Percentiles rank a stretch among this genome's conserved stretches.
Conservation (phyloP, 129 eudicot genomes). For the Logfia minima region DNA sequence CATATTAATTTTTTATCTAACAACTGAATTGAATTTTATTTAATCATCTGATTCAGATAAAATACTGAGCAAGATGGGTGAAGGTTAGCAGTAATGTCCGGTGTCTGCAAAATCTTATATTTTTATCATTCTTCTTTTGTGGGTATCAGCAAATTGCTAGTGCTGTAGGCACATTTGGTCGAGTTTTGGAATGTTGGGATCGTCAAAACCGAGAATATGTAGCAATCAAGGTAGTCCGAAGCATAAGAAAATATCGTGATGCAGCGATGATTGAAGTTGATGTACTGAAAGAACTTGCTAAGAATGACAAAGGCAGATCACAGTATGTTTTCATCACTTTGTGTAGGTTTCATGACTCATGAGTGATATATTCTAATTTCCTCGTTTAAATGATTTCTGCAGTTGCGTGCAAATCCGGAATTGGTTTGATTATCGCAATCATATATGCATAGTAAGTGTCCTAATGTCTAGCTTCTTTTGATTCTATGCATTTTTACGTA, state of each 20-base stretch:
- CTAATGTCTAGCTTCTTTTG: background rate
- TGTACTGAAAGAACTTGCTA: conserved; percentile 67
- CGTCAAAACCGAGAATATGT: conserved; percentile 73
- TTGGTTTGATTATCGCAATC: conserved; percentile 93
- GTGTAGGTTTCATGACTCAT: conserved; percentile 4
- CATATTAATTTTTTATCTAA: conserved; percentile 9
- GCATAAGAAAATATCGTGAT: conserved; percentile 80
- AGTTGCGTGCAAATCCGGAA: conserved; percentile 76
- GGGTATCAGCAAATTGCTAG: conserved; percentile 76
- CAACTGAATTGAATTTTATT: conserved; percentile 23
- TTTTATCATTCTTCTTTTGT: conserved; percentile 70
- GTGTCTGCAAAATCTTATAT: conserved; percentile 69
- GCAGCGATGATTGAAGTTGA: conserved; percentile 95
- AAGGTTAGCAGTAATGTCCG: conserved; percentile 93
- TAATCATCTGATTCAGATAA: conserved; percentile 57
- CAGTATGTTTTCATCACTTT: conserved; percentile 51
- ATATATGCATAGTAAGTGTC: conserved; percentile 84
- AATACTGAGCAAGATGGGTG: conserved; percentile 97
- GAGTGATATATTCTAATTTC: background rate
- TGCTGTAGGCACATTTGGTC: conserved; percentile 99
- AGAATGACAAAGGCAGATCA: conserved; percentile 57
- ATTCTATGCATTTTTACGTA: conserved; percentile 2
- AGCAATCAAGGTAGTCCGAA: conserved; percentile 78
- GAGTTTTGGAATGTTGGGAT: conserved; percentile 98
- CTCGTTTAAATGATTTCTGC: conserved; percentile 32